Conservation (phyloP, 1,139 yeast species). For the Cylindricascospora bacillispora region DNA sequence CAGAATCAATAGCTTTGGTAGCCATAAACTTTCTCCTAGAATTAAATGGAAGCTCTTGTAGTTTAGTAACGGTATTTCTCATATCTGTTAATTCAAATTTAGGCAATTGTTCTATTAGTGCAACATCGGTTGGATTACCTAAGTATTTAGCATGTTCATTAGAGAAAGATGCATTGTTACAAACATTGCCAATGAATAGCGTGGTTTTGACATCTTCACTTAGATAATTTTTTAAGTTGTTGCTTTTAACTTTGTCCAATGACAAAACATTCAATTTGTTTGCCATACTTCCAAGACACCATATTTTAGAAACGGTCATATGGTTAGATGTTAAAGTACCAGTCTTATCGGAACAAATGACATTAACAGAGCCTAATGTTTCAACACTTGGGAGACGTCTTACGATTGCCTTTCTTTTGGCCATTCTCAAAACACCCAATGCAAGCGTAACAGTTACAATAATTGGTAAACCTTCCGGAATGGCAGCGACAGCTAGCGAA, state of each 20-base stretch:
- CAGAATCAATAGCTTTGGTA: slow-evolving; percentile 36
- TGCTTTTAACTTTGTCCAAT: slow-evolving; percentile 36
- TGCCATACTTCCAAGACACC: slow-evolving; percentile 58
- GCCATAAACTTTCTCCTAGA: slow-evolving; percentile 87
- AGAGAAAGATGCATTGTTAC: slow-evolving; percentile 70
- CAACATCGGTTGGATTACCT: slow-evolving; percentile 93
- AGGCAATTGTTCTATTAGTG: slow-evolving; percentile 61
- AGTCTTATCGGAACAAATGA: slow-evolving; percentile 88
- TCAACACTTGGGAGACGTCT: slow-evolving; percentile 90
- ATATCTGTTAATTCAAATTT: slow-evolving; percentile 61
- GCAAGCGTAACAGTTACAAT: slow-evolving; percentile 95
- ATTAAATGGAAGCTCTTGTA: slow-evolving; percentile 71
- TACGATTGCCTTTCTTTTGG: slow-evolving; percentile 82
- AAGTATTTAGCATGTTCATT: slow-evolving; percentile 57
- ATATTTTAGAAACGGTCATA: slow-evolving; percentile 79
- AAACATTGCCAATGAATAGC: slow-evolving; percentile 58
- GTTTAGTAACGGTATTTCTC: slow-evolving; percentile 39
- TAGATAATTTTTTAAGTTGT: slow-evolving; percentile 34
- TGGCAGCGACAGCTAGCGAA: slow-evolving; percentile 93
- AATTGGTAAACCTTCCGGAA: slow-evolving; percentile 94
- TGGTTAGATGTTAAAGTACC: slow-evolving; percentile 92
- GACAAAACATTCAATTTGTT: slow-evolving; percentile 33
- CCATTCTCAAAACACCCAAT: slow-evolving; percentile 90
- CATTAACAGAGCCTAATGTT: slow-evolving; percentile 89
- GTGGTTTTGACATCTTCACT: slow-evolving; percentile 42